Base-by-base conservation (phyloP, 768 basidiomycete species). In the Boletus rubroflammeus region DNA sequence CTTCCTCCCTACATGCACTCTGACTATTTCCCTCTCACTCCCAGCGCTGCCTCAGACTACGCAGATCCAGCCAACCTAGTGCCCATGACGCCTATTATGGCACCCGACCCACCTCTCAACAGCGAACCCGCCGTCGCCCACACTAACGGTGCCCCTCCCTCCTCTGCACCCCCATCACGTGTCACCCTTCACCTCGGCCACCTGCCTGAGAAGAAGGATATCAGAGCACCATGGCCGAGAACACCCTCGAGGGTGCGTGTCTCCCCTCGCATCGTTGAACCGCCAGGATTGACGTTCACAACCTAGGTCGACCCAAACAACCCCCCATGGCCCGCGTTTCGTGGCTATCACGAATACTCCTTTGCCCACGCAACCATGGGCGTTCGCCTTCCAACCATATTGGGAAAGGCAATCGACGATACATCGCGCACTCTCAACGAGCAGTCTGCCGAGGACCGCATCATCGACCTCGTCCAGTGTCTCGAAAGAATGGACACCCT, bases 401-500 rank as follows among this genome's bases (percentile, higher is more conserved):
- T 97, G 45, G 92, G 93, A 59, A 98, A 97, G 74, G 95, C 90
- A 13, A 94, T 97, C 63, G 93, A 95, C 64, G 95, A 98, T 66
- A 78, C 86, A 9, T 88, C 88, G 50, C 82, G 85, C 62, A 97
- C 94, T 26, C 81, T 97, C 61, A 96, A 97, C 72, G 85, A 87
- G 6, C 80, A 92, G 71, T 88, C 82, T 39, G 76, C 82, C 23
- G 94, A 96, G 68, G 93, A 97, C 58, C 78, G 76, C 42, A 82
- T 97, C 62, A 74, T 88, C 55, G 95, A 98, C 69, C 84, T 98
- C 57, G 84, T 85, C 58, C 76, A 81, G 53, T 94, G 89, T 71
- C 89, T 96, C 57, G 84, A 93, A 58, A 81, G 95, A 58, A 92
- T 97, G 90, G 90, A 91, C 53, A 78, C 81, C 21, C 82, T 98